Evolutionary conservation across 495 filamentous ascomycete genomes (phyloP).

Genomic region (Neurospora sp.): DNA sequence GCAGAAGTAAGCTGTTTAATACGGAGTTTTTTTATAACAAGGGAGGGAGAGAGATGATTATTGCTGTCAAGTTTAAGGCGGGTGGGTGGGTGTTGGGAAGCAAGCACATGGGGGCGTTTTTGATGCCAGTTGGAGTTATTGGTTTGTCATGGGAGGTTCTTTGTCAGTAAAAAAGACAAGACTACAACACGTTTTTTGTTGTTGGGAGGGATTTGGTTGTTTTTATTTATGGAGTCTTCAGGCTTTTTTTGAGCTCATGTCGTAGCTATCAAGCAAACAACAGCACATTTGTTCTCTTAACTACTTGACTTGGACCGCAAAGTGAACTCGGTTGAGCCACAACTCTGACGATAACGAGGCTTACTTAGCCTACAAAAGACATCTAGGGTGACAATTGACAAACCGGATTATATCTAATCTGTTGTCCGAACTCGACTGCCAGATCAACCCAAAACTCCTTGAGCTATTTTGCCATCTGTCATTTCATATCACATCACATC

Average conservation of each 20-base stretch:
- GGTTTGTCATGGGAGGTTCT: neutral
- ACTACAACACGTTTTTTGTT: neutral
- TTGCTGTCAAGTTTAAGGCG: neutral
- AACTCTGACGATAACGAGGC: no score
- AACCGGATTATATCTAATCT: no score
- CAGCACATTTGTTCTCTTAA: neutral
- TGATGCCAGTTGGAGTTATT: neutral
- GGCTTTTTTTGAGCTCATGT: neutral
- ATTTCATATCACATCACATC: no score
- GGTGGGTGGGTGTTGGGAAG: neutral
- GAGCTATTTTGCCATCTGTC: no score
- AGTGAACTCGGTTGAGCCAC: neutral
- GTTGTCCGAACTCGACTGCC: no score
- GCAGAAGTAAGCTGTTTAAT: neutral
- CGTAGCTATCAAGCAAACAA: neutral
- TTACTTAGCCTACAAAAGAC: no score
- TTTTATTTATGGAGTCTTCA: neutral
- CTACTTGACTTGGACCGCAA: neutral
- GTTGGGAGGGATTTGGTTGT: neutral
- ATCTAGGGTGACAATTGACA: no score
- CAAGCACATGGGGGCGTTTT: neutral
- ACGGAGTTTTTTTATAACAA: neutral
- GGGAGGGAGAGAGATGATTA: neutral
- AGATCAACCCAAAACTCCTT: no score
- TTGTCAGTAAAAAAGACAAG: neutral